Evolutionary conservation across 1,284 basidiomycete species (phyloP).

Genomic region (Tylopilus orsonianus): DNA sequence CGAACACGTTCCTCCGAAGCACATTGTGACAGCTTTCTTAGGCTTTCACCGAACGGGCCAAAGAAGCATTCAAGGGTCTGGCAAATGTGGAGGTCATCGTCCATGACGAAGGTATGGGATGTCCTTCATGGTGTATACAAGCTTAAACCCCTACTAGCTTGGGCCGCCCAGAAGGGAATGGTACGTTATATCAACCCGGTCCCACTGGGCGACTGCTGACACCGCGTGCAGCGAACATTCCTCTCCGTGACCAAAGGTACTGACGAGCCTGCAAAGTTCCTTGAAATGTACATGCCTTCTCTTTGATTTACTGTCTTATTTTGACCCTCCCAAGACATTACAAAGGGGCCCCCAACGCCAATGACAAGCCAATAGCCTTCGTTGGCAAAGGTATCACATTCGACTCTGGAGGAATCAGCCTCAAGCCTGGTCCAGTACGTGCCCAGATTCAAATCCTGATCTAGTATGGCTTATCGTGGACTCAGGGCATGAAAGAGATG

Average conservation of each 20-base stretch:
- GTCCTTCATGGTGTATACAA: neutral
- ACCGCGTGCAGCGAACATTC: constrained; percentile 63
- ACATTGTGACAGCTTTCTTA: constrained; percentile 27
- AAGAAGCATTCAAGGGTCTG: constrained; percentile 66
- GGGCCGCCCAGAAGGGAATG: constrained; percentile 85
- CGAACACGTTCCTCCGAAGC: neutral
- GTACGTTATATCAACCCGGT: constrained; percentile 34
- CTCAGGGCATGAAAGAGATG: constrained; percentile 77
- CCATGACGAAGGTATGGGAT: constrained; percentile 64
- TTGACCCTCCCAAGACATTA: constrained; percentile 58
- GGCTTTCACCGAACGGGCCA: constrained; percentile 72
- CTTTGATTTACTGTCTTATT: neutral
- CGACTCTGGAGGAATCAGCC: constrained; percentile 86
- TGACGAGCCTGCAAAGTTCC: constrained; percentile 80
- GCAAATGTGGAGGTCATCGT: constrained; percentile 71
- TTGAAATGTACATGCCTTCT: constrained; percentile 68
- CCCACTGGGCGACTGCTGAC: neutral
- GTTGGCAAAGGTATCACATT: constrained; percentile 92
- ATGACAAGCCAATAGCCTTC: constrained; percentile 67
- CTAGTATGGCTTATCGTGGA: neutral
- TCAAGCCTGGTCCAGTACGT: constrained; percentile 76
- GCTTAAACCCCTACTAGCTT: constrained; percentile 42
- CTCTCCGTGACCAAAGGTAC: constrained; percentile 86
- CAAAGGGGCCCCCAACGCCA: constrained; percentile 62
- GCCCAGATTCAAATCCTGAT: constrained; percentile 12